Evolutionary conservation across 345 rosid genomes (phyloP), one percentile per base, ranked within the genome.

Genomic region (Citrus sp.): DNA sequence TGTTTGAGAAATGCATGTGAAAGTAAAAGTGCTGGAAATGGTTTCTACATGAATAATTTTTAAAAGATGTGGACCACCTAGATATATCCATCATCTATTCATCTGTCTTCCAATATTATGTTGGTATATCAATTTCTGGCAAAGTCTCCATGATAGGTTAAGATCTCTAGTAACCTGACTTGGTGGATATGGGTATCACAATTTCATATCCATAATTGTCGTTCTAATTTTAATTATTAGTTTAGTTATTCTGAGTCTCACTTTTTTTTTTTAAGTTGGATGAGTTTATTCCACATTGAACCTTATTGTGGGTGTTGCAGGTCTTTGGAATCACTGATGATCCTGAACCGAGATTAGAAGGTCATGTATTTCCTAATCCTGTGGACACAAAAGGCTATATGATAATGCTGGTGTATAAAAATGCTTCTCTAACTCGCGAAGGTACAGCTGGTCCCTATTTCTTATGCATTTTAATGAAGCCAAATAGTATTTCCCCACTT

Each of bases 371-470:
- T 67, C 97, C 99, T 24, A 91, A 91, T 86, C 98, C 98, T 1
- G 97, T 94, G 35, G 97, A 96, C 81, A 87, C 88, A n/a, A 86
- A 92, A 73, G 90, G 97, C 80, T 96, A 94, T 86, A 94, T 94
- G 98, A 91, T 94, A 73, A 94, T 96, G 98, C 80, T 96, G 83
- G 82, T 80, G 58, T 94, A 92, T 90, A 91, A 92, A 85, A 93
- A 94, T 81, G 97, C 89, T n/a, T 94, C 99, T 80, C 87, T 94
- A 73, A 88, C 93, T 56, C 96, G 95, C 67, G 99, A 96, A 92
- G 98, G 98, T 94, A 80, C 22, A 58, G 32, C 12, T 27, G 35
- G 72, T 75, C 42, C 37, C 28, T 12, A 25, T 35, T 46, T 51
- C 67, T 21, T 77, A 10, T 77, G 19, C 68, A 21, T 80, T 70